Conservation (phyloP, 1,284 basidiomycete genomes). For the Ustanciosporium gigantosporum region DNA sequence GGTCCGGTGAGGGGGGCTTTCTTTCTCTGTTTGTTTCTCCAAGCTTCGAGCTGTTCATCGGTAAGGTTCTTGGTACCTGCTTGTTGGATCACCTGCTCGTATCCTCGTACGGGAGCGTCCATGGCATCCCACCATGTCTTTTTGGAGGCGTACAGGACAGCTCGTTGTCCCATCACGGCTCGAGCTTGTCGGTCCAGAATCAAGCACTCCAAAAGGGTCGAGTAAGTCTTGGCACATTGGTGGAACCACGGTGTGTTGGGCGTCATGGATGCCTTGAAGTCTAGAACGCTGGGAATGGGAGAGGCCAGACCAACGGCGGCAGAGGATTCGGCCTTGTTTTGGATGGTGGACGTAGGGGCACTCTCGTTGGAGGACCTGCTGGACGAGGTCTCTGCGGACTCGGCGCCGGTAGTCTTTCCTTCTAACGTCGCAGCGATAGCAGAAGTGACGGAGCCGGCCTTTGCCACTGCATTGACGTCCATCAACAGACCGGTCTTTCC, state of each 20-base stretch:
- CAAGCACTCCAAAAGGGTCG: slow-evolving; percentile 62
- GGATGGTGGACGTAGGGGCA: slow-evolving; percentile 4
- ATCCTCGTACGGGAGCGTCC: slow-evolving; percentile 66
- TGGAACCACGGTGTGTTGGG: slow-evolving; percentile 59
- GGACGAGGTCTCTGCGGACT: not conserved
- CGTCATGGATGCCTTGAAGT: slow-evolving; percentile 60
- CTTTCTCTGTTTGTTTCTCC: slow-evolving; percentile 43
- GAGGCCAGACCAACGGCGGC: slow-evolving; percentile 24
- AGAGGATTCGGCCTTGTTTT: slow-evolving; percentile 8
- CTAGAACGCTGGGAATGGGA: slow-evolving; percentile 40
- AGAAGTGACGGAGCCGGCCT: slow-evolving; percentile 2
- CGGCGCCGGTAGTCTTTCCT: slow-evolving; percentile 14
- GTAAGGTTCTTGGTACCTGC: slow-evolving; percentile 38
- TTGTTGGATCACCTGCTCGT: slow-evolving; percentile 61
- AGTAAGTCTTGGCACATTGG: slow-evolving; percentile 63
- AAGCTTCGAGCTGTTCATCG: slow-evolving; percentile 54
- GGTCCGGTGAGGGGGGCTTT: slow-evolving; percentile 52
- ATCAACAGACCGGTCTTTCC: slow-evolving; percentile 64
- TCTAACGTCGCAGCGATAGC: slow-evolving; percentile 1
- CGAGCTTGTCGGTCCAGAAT: slow-evolving; percentile 61
- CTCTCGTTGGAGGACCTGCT: slow-evolving; percentile 26
- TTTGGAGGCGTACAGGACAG: slow-evolving; percentile 61
- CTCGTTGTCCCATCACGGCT: slow-evolving; percentile 63
- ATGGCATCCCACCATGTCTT: slow-evolving; percentile 67
- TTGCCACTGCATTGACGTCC: slow-evolving; percentile 40